Base-by-base conservation (phyloP, 768 basidiomycete species). In the Termitomyces sp. region DNA sequence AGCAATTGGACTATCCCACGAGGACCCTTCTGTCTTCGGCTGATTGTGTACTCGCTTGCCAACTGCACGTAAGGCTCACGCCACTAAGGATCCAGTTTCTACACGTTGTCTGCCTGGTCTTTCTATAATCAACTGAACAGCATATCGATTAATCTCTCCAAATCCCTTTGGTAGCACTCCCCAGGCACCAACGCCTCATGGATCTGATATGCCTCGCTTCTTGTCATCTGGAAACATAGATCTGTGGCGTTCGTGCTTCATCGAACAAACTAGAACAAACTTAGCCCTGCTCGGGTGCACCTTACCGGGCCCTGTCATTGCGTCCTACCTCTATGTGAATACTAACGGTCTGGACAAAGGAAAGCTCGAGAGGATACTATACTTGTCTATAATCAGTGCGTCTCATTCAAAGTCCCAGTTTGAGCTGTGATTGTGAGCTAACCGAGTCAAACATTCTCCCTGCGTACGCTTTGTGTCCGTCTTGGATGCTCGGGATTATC, bases 161-260 rank as follows among this genome's bases (percentile, higher is more conserved):
- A 26, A 56, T 48, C 20, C 28, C 50, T 60, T 54, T 36, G 59
- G 56, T 43, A 58, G 44, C n/a, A 24, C 20, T 22, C 7, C 32
- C 26, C 30, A 30, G 48, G 54, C 14, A 38, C 45, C 33, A 54
- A 56, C 38, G 43, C 62, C 59, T 63, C 59, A 49, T 58, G 59
- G 33, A 56, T 60, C 54, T 32, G 44, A 57, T 52, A 51, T 13
- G 24, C 35, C 32, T 36, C 43, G 52, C 50, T 44, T 51, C 51
- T 51, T 52, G 50, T 20, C 44, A 57, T 38, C 32, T 45, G 38
- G 7, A 51, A 35, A 10, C 24, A 43, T 49, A 47, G 32, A 47
- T 32, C 3, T 60, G 57, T 63, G 62, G 62, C 59, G 57, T 60
- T 36, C 46, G 35, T 22, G 41, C n/a, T 51, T 54, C 33, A 44